These are phyloP conservation scores for Microcyclospora tardicrescens DNA, from an alignment of 2,329 filamentous ascomycete species.

Conservation along the genomic window DNA sequence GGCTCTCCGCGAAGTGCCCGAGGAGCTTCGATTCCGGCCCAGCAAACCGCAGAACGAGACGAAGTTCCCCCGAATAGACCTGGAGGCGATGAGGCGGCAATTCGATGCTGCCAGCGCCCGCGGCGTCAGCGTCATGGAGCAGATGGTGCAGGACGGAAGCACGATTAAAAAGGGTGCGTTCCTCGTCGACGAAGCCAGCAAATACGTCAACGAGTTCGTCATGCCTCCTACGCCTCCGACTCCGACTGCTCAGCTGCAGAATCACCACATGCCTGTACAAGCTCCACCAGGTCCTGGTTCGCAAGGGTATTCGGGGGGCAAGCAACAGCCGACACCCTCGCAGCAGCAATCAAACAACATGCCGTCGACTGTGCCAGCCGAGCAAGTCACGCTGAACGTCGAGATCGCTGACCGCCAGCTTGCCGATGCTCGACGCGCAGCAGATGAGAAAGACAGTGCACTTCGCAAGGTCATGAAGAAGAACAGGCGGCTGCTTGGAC, in stretches of 20 bases:
- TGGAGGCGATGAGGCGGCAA: constrained; percentile 16
- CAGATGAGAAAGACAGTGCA: constrained; percentile 22
- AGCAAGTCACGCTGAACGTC: constrained; percentile 10
- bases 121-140: constrained; percentile 25
- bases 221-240: constrained; percentile 23
- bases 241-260: constrained; percentile 7
- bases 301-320: background rate
- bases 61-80: constrained; percentile 19
- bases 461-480: constrained; percentile 24
- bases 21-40: constrained; percentile 16
- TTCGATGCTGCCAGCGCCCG: constrained; percentile 17
- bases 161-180: constrained; percentile 24
- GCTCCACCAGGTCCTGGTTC: no score
- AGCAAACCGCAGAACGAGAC: constrained; percentile 20
- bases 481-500: constrained; percentile 22
- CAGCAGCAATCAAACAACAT: background rate
- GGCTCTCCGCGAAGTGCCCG: constrained; percentile 32
- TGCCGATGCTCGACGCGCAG: constrained; percentile 18
- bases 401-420: constrained; percentile 21
- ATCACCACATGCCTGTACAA: no score
- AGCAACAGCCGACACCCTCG: background rate
- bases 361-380: background rate
- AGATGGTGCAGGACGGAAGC: constrained; percentile 25
- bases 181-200: constrained; percentile 24
- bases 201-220: constrained; percentile 27